phyloP scores from a whole-genome alignment of 2,329 filamentous ascomycete genomes.

The Fusarium pseudocircinatum region DNA sequence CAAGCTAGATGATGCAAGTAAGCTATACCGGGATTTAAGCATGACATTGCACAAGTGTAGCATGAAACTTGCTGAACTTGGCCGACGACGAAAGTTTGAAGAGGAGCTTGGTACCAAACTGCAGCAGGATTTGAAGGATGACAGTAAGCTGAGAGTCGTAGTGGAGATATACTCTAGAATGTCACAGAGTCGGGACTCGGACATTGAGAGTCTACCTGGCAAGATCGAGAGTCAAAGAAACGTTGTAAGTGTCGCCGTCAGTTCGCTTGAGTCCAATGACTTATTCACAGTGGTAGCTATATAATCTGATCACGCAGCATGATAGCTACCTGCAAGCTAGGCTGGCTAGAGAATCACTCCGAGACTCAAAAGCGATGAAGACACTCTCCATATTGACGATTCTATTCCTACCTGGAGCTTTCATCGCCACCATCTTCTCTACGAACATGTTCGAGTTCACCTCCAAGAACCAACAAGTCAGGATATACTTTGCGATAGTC shows the following conservation, averaged over 20 bases:
- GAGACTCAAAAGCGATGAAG: neutral
- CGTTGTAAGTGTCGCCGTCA: neutral
- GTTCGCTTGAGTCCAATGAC: rapidly evolving
- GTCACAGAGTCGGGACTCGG: neutral
- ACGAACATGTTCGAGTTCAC: neutral
- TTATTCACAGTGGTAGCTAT: no score
- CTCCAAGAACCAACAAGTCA: neutral
- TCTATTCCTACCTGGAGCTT: neutral
- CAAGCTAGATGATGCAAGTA: neutral
- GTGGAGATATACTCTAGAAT: neutral
- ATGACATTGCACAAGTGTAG: neutral
- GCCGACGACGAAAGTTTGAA: neutral
- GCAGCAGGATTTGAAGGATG: rapidly evolving
- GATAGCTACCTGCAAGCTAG: neutral
- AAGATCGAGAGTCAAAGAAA: neutral
- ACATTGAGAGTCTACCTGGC: neutral
- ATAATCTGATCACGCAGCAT: neutral
- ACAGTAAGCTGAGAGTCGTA: neutral
- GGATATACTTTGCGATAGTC: neutral
- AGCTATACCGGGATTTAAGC: rapidly evolving
- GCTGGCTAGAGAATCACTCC: neutral
- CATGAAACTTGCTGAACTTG: neutral
- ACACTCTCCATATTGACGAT: neutral
- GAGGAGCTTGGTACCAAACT: rapidly evolving
- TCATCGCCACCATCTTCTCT: neutral